Conservation (phyloP, 148 eudicot species). For the Silene conica region DNA sequence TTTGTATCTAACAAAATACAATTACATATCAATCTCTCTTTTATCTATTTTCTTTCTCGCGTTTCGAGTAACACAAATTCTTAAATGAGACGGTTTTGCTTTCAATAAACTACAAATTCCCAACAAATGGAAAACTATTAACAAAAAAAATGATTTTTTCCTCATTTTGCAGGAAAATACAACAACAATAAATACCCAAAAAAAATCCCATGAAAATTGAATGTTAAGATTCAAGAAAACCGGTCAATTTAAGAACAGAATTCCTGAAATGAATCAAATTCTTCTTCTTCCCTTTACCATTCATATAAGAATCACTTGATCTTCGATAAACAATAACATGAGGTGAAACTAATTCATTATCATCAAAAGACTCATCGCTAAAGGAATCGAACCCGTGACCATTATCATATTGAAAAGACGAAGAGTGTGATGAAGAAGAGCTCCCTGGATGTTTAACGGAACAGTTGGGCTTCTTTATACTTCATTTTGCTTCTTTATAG, state of each 20-base stretch:
- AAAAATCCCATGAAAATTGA: background rate
- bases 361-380: constrained; percentile 6
- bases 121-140: background rate
- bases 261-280: constrained; percentile 58
- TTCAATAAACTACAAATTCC: too few relatives aligned
- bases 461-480: constrained; percentile 27
- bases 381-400: constrained; percentile 12
- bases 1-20: too few relatives aligned
- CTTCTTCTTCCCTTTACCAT: constrained; percentile 48
- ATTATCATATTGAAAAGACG: constrained; percentile 15
- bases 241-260: constrained; percentile 69
- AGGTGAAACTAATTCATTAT: constrained; percentile 52
- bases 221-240: too few relatives aligned
- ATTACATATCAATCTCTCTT: background rate
- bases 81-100: too few relatives aligned
- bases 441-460: constrained; percentile 45
- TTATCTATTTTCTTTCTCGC: background rate
- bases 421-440: background rate
- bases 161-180: background rate
- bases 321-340: constrained; percentile 53
- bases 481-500: constrained; percentile 22
- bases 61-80: too few relatives aligned
- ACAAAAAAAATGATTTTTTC: background rate
- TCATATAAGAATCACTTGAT: constrained; percentile 33
- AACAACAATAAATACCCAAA: background rate